Evolutionary conservation across 495 filamentous ascomycete species (phyloP).

Genomic region (Darksidea phi): DNA sequence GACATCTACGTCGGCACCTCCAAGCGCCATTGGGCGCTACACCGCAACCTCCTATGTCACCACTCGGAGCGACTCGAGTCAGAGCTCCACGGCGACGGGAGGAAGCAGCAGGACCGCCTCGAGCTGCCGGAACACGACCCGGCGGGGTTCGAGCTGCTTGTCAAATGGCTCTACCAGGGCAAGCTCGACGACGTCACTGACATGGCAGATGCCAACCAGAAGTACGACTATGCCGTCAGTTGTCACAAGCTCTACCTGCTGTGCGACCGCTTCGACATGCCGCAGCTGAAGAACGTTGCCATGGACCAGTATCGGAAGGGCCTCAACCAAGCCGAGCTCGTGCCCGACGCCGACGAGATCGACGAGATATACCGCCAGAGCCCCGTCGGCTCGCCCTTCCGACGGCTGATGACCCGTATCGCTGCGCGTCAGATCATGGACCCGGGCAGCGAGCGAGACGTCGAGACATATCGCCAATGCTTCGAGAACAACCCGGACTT

Average conservation of each 20-base stretch:
- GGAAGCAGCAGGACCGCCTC: conserved; percentile 38
- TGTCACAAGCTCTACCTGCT: conserved; percentile 53
- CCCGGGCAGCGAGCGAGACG: conserved; percentile 48
- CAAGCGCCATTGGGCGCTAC: conserved; percentile 48
- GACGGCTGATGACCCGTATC: conserved; percentile 49
- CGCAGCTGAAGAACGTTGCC: conserved; percentile 50
- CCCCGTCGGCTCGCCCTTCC: conserved; percentile 44
- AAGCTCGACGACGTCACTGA: conserved; percentile 48
- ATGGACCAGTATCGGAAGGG: conserved; percentile 52
- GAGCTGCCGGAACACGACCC: conserved; percentile 49
- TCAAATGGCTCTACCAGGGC: conserved; percentile 55
- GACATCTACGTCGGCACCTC: conserved; percentile 49
- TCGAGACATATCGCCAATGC: conserved; percentile 45
- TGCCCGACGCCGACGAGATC: conserved; percentile 53
- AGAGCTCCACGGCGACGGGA: conserved; percentile 40
- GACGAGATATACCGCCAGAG: conserved; percentile 48
- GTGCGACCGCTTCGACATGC: conserved; percentile 50
- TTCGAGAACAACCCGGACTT: conserved; percentile 51
- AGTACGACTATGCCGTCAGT: conserved; percentile 52
- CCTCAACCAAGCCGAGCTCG: conserved; percentile 46
- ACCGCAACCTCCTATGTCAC: conserved; percentile 50
- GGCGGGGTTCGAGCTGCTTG: conserved; percentile 50
- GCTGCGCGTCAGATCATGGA: conserved; percentile 55
- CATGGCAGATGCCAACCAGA: conserved; percentile 43
- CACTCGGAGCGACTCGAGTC: conserved; percentile 47